phyloP scores from a whole-genome alignment of 1,284 basidiomycete species.

The Vanrija pseudolonga region DNA sequence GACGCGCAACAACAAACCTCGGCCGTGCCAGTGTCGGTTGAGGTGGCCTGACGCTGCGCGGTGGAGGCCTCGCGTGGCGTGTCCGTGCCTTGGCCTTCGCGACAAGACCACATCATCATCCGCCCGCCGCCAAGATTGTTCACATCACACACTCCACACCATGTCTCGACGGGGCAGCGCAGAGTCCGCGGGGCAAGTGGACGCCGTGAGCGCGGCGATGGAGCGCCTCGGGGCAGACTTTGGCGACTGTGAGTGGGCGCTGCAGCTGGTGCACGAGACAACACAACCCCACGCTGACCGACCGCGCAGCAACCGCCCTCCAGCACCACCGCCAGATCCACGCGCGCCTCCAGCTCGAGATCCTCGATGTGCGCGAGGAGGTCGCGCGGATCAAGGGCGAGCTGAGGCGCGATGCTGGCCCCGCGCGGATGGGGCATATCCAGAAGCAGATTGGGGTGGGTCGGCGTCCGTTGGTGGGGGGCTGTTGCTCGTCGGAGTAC shows the following conservation, averaged over 20 bases:
- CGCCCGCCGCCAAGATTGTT: too few species aligned
- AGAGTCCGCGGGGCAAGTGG: too few species aligned
- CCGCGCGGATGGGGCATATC: slow-evolving; percentile 75
- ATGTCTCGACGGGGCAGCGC: too few species aligned
- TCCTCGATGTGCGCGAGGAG: slow-evolving; percentile 54
- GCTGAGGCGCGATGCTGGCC: slow-evolving; percentile 71
- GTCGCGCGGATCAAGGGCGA: slow-evolving; percentile 65
- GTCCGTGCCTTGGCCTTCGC: too few species aligned
- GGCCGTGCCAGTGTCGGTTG: too few species aligned
- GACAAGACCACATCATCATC: too few species aligned
- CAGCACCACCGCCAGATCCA: slow-evolving; percentile 38
- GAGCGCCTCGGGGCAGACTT: slow-evolving; percentile 15
- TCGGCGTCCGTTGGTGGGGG: not conserved
- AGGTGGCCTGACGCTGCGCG: too few species aligned
- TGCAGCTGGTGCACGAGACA: too few species aligned
- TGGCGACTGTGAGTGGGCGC: slow-evolving; percentile 11
- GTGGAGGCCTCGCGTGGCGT: too few species aligned
- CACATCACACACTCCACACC: too few species aligned
- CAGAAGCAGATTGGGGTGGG: slow-evolving; percentile 87
- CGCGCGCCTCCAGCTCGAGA: slow-evolving; percentile 42
- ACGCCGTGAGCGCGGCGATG: slow-evolving; percentile 7
- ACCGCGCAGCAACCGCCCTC: slow-evolving; percentile 30
- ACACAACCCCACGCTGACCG: not conserved
- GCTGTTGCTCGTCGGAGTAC: too few species aligned
- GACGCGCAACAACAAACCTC: too few species aligned